Base-by-base conservation (phyloP, 768 basidiomycete species). In the Cystobasidium ongulense region DNA sequence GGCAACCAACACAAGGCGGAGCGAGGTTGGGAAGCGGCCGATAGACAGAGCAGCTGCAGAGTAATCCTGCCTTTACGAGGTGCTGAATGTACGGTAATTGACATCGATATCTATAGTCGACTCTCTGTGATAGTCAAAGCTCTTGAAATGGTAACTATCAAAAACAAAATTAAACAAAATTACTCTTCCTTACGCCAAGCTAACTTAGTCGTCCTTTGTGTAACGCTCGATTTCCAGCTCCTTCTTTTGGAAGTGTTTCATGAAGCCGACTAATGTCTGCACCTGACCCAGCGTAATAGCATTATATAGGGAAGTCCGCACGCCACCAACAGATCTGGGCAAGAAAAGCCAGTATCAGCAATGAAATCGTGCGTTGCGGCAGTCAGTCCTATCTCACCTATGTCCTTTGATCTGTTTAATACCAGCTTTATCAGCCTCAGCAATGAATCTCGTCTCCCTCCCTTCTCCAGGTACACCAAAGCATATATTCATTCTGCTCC, bases 401-500 rank as follows among this genome's bases (percentile, higher is more conserved):
- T 99, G 96, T 0, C 96, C 96, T 81, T 92, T 94, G 71, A 96
- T 82, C 38, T 90, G 90, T 77, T 87, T 88, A 86, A 98, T 88
- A 0, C 90, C 91, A 72, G 81, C 83, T 77, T 83, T 84, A 79
- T 92, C 89, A 0, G 94, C 94, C 11, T 89, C 91, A 23, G 85
- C 84, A 76, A 98, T 80, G 81, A 97, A 98, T 77, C 83, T 81
- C 78, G 86, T 86, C 81, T 96, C 83, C 23, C 84, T 85, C 0
- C 85, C 89, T n/a, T 90, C 88, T 0, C 78, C 80, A 15, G 87
- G 76, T 15, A 94, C 83, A 66, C 87, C 86, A 81, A 97, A 98
- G 0, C 91, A 90, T 18, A 91, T 85, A 80, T 99, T 99, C 95
- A 98, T 98, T 87, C 90, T 90, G 81, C 94, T 97, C 74, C 89